A percentile compares a stretch with the other conserved stretches of the same genome.
phyloP scores from a whole-genome alignment of 2,329 filamentous ascomycete species.

The Fusarium sacchari region DNA sequence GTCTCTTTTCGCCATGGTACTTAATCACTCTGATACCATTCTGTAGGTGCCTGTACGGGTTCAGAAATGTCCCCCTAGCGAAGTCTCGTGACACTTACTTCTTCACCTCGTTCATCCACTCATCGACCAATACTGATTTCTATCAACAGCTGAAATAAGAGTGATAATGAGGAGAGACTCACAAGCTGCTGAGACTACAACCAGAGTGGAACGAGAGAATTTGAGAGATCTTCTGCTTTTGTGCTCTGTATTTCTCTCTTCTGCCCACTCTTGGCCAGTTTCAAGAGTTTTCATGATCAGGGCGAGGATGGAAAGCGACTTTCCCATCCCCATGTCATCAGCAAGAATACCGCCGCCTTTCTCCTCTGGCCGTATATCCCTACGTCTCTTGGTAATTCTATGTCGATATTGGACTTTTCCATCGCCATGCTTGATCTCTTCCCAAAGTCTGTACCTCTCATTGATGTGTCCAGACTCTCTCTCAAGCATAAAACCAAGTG shows the following conservation, averaged over 20 bases:
- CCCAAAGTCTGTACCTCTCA: slow-evolving; percentile 1
- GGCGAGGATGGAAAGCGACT: neutral
- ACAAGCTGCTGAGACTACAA: slow-evolving; percentile 5
- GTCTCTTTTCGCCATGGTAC: neutral
- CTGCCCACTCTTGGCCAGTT: neutral
- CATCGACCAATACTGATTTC: neutral
- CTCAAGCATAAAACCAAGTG: slow-evolving; percentile 2
- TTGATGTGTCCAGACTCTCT: slow-evolving; percentile 8
- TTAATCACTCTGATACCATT: neutral
- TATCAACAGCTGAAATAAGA: neutral
- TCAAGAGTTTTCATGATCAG: slow-evolving; percentile 13
- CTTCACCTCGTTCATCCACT: slow-evolving; percentile 6
- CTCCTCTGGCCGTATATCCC: neutral
- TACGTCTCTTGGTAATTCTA: neutral
- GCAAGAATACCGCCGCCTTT: neutral
- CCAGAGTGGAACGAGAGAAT: neutral
- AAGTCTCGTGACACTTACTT: neutral
- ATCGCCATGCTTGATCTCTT: neutral
- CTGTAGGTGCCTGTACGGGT: neutral
- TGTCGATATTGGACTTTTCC: neutral
- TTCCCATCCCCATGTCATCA: slow-evolving; percentile 18
- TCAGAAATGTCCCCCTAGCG: rapidly evolving
- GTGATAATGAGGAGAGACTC: rapidly evolving
- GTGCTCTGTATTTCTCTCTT: neutral
- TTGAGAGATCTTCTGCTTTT: neutral